Base-by-base conservation (phyloP, 208 protist genomes). In the Trypanosoma grayi region DNA sequence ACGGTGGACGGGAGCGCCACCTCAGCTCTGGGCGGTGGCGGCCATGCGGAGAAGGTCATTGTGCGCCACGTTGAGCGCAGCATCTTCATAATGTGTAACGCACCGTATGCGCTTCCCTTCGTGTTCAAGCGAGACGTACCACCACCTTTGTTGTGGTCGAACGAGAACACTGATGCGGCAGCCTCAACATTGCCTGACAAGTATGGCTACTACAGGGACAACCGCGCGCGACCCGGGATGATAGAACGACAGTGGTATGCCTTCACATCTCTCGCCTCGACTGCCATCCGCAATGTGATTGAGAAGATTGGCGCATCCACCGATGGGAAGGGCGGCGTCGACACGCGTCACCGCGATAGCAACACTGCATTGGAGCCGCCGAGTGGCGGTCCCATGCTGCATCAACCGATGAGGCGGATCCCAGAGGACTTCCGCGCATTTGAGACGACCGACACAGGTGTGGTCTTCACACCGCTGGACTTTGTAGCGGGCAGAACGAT, bases 401-500 rank as follows among this genome's bases (percentile, higher is more conserved):
- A 78, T 44, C 61, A 76, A 47, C 69, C 71, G 5, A 28, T 47
- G 40, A 36, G 36, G 22, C 66, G 77, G 10, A 56, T 90, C 13
- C 78, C 82, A 25, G 41, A 46, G 28, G 66, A 86, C 37, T 56
- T 81, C 7, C 46, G 65, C 4, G 55, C 56, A 66, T 70, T 87
- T 9, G 45, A 60, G 31, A 47, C 59, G 33, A 60, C 65, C 30
- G 68, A 78, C 45, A 59, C 80, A 0, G 60, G 60, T 13, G 82
- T 94, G 1, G 59, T 85, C 41, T 75, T 87, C 48, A 95, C 88
- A 24, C 79, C 90, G 14, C 58, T 92, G 13, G 86, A 91, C 62
- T 95, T 82, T 66, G 72, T 97, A 4, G 73, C 90, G 4, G 87
- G 90, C 14, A 70, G 77, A 40, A 76, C 66, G n/a, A 86, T 95